Percentiles rank a stretch among this genome's conserved stretches.
These are phyloP conservation scores for Hypoxylon rickii DNA, from an alignment of 495 filamentous ascomycete genomes.

Conservation along the genomic window DNA sequence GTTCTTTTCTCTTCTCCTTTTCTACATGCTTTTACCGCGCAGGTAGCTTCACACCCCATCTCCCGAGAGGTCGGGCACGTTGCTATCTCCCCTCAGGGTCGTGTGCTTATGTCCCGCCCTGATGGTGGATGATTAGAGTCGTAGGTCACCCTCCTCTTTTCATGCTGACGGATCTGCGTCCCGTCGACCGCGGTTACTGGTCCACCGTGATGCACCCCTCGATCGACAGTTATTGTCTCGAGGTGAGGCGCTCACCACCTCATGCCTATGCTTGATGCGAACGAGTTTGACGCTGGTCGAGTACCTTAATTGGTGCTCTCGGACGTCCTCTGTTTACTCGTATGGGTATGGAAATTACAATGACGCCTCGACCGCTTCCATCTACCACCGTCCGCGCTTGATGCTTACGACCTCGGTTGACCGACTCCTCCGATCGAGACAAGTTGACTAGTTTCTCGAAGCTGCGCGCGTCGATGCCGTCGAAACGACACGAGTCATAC, in stretches of 20 bases:
- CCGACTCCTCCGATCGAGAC: conserved; percentile 28
- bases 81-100: conserved; percentile 17
- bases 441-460: conserved; percentile 18
- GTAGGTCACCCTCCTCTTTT: conserved; percentile 20
- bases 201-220: conserved; percentile 12
- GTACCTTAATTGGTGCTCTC: conserved; percentile 11
- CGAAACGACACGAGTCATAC: conserved; percentile 15
- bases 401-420: conserved; percentile 15
- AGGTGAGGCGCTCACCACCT: conserved; percentile 3
- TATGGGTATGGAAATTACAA: neutral
- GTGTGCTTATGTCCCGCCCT: conserved; percentile 1
- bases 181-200: conserved; percentile 28
- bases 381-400: conserved; percentile 10
- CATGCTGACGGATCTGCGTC: conserved; percentile 23
- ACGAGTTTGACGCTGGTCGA: conserved; percentile 8
- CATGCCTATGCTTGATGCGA: conserved; percentile 11
- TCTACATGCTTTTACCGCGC: conserved; percentile 13
- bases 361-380: neutral
- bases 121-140: conserved; percentile 25
- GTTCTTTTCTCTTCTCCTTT: neutral
- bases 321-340: conserved; percentile 17
- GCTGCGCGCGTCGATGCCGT: conserved; percentile 15
- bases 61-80: conserved; percentile 26
- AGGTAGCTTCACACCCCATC: conserved; percentile 29
- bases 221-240: conserved; percentile 27